Percentiles rank a stretch among this genome's conserved stretches.
Conservation (phyloP, 2,329 filamentous ascomycete genomes). For the Cladophialophora psammophila region DNA sequence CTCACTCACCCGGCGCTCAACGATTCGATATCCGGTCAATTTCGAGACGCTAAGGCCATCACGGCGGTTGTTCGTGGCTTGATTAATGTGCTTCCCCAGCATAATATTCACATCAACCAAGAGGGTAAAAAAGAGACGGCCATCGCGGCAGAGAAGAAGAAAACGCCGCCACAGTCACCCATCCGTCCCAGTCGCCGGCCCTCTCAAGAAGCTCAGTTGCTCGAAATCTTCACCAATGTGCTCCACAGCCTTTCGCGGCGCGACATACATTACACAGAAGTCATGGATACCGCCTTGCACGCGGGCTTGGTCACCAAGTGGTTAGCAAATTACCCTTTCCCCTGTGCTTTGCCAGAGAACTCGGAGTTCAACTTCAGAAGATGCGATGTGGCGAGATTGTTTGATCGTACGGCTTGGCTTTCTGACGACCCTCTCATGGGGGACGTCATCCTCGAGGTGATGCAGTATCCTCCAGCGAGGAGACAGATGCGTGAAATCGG, state of each 20-base stretch:
- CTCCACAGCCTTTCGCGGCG: constrained; percentile 61
- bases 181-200: constrained; percentile 44
- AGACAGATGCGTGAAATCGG: constrained; percentile 53
- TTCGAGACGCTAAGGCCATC: constrained; percentile 42
- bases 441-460: constrained; percentile 51
- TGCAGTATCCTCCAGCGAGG: constrained; percentile 48
- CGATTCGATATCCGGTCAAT: constrained; percentile 25
- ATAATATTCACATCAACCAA: constrained; percentile 9
- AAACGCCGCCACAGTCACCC: constrained; percentile 32
- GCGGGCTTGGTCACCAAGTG: constrained; percentile 74
- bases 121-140: constrained; percentile 29
- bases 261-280: neutral
- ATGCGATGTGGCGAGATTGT: constrained; percentile 50
- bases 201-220: constrained; percentile 51
- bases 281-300: constrained; percentile 61
- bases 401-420: constrained; percentile 49
- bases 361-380: constrained; percentile 56
- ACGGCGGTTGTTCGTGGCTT: constrained; percentile 40
- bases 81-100: constrained; percentile 38
- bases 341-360: constrained; percentile 59
- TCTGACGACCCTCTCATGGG: constrained; percentile 54
- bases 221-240: constrained; percentile 66
- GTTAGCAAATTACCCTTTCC: constrained; percentile 74
- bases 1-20: constrained; percentile 40
- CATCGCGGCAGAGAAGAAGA: constrained; percentile 46